Percentiles rank a stretch among this genome's conserved stretches.
These are phyloP conservation scores for Mucor indicus DNA, from an alignment of 371 early-diverging fungal species.

Conservation along the genomic window DNA sequence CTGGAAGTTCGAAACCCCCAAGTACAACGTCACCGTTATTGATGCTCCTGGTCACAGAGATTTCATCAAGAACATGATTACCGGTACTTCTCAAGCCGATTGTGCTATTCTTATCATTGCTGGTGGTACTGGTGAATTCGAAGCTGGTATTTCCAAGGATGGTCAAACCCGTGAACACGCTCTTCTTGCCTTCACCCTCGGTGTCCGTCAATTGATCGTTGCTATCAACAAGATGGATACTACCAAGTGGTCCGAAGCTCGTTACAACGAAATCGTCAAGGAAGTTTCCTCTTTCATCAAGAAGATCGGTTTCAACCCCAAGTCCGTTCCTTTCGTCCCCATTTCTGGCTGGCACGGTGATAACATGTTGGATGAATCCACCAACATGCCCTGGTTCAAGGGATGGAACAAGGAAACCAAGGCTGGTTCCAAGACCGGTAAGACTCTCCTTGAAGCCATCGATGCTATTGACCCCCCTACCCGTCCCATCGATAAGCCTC, in stretches of 20 bases:
- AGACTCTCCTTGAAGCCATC: conserved; percentile 93
- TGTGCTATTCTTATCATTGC: conserved; percentile 96
- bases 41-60: conserved; percentile 99
- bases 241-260: conserved; percentile 90
- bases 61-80: conserved; percentile 99
- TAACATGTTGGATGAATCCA: conserved; percentile 92
- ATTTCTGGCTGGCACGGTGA: conserved; percentile 97
- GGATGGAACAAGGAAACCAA: conserved; percentile 91
- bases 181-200: conserved; percentile 93
- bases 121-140: conserved; percentile 95
- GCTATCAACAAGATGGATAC: conserved; percentile 99
- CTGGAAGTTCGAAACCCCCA: conserved; percentile 97
- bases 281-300: conserved; percentile 92
- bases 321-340: conserved; percentile 91
- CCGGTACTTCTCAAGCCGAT: conserved; percentile 90
- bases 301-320: conserved; percentile 93
- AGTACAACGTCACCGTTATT: conserved; percentile 94
- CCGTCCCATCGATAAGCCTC: conserved; percentile 92
- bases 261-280: conserved; percentile 92
- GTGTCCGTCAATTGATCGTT: conserved; percentile 96
- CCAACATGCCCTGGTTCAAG: conserved; percentile 95
- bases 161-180: conserved; percentile 99
- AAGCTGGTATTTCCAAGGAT: conserved; percentile 97
- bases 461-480: conserved; percentile 91
- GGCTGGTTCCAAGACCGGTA: conserved; percentile 76